These are phyloP conservation scores for Sphaerobolus stellatus DNA, from an alignment of 1,284 basidiomycete species.

Conservation along the genomic window DNA sequence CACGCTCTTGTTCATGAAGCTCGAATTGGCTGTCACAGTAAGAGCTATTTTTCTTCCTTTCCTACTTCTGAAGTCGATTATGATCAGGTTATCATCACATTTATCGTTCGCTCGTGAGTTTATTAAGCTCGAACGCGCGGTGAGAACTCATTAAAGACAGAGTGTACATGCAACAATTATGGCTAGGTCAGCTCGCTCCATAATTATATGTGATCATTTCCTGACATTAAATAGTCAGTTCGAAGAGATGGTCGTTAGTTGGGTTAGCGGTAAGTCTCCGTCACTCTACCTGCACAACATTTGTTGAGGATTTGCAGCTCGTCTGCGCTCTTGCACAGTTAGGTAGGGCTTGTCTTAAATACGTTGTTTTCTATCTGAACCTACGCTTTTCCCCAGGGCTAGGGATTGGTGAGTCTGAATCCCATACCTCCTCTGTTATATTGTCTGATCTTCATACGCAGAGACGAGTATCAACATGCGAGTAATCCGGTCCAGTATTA, in stretches of 20 bases:
- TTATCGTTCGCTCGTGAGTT: slow-evolving; percentile 1
- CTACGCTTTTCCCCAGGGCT: not conserved
- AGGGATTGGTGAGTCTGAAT: not conserved
- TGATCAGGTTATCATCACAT: slow-evolving; percentile 1
- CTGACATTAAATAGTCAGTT: not conserved
- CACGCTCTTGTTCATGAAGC: not conserved
- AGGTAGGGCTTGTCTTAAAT: not conserved
- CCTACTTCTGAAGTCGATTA: too few species aligned
- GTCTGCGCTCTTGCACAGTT: not conserved
- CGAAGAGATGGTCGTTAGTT: not conserved
- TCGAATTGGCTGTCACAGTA: slow-evolving; percentile 2
- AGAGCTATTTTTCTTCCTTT: not conserved
- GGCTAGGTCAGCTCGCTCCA: not conserved
- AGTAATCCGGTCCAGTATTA: not conserved
- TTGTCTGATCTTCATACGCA: not conserved
- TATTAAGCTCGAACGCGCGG: not conserved
- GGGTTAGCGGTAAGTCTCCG: not conserved
- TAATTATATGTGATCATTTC: not conserved
- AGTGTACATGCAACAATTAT: slow-evolving; percentile 1
- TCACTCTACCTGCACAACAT: not conserved
- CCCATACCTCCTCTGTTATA: not conserved
- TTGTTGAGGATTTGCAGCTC: not conserved
- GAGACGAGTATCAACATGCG: not conserved
- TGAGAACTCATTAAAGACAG: not conserved
- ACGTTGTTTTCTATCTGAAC: not conserved